Base-by-base conservation (phyloP, 1,139 yeast genomes). In the Scheffersomyces cryptocercus region DNA sequence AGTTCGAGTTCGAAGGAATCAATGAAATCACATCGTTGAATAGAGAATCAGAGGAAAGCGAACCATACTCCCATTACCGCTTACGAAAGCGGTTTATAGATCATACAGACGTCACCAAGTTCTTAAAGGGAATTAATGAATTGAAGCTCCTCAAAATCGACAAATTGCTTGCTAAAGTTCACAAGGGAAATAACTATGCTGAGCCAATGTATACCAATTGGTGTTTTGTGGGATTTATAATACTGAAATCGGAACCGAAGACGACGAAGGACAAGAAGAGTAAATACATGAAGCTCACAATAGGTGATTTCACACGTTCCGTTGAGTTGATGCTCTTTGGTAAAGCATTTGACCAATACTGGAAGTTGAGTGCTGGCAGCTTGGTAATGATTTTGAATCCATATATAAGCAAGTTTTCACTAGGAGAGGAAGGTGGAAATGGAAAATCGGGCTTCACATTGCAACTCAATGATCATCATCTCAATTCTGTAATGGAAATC, bases 361-460 rank as follows among this genome's bases (percentile, higher is more conserved):
- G 88, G 82, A 88, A 84, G 48, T 56, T 90, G 3, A 70, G 80
- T 38, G 73, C 81, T 2, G 98, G 99, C 0, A 89, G 87, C 45
- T 64, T 91, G 1, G 62, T 91, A 8, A 86, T 86, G 0, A 59
- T 93, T 0, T 64, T 91, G 38, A 91, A 91, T 57, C 98, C 99
- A 0, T 70, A 69, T 2, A 70, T 88, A 2, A 69, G 50, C 38
- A 54, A 46, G 34, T 53, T 42, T 39, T 31, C 35, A 43, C 35
- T 9, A 40, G 42, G 9, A 29, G 35, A 14, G 38, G 26, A 20
- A 20, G 38, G 13, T 10, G 28, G 31, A 12, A 24, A 12, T 28
- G 31, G 29, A 36, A 53, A 40, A 37, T 44, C 43, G 32, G 80
- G 88, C 0, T 88, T 90, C 57, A 84, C 79, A 30, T 63, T 91